Evolutionary conservation across 2,329 filamentous ascomycete genomes (phyloP), one percentile per base, ranked within the genome.

Genomic region (Venturia oleaginea): DNA sequence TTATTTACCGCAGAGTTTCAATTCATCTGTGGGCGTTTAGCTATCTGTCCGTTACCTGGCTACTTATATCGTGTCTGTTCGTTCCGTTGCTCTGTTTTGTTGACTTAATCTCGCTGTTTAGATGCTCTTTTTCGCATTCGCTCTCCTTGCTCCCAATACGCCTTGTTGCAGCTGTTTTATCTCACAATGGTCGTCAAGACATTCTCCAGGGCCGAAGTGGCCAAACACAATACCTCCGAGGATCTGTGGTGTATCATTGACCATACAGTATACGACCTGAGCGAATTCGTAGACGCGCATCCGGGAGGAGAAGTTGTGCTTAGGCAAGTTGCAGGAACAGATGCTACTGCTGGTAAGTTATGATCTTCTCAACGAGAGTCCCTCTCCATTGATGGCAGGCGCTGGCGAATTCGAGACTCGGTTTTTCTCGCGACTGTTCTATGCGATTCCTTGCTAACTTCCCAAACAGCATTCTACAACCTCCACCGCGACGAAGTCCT

Each of bases 401-500:
- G 40, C 2, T 15, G 13, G 40, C 40, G 17, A 6, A 2, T 6
- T 19, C 17, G 7, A 19, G 17, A 43, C 7, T 1, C 5, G 17
- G 2, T 19, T 37, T 37, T 10, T 43, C 40, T 19, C 40, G 15
- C 10, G 37, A 10, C 40, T 43, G 6, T 43, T 83, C 42, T 5
- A 19, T 51, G 7, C 2, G 4, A 30, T 13, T 4, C 15, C n/a
- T 54, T 19, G 22, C 48, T 54, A 22, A 54, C 22, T 17, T 5
- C 32, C 7, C 3, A 32, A 30, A 30, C 48, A 54, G 88, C 88
- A 65, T 96, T 95, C 77, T 96, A 95, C 84, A 95, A 95, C 79
- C 86, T 96, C 63, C 92, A 96, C 78, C 83, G 91, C 32, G 91
- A 96, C 70, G 91, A 96, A 76, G 90, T 95, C n/a, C 83, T 96